Evolutionary conservation across 2,329 filamentous ascomycete genomes (phyloP), one percentile per base, ranked within the genome.

Genomic region (Arthrobotrys conoides): DNA sequence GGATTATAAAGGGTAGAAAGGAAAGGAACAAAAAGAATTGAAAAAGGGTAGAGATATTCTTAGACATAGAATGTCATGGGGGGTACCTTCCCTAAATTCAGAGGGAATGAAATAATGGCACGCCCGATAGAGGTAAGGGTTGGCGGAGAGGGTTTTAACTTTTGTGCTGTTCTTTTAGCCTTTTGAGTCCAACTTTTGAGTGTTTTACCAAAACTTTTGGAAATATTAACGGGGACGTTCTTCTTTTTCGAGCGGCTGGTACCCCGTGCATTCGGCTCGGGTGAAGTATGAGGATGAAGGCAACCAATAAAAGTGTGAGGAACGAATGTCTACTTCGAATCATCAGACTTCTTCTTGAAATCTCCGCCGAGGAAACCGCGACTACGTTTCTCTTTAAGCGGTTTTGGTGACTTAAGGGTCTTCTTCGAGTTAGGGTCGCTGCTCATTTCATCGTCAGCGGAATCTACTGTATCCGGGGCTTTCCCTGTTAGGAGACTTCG

Each of bases 311-410:
- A 22, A 33, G 55, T n/a, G 18, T 22, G 46, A 57, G 63, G 27
- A 30, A 69, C 16, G 27, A 71, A 67, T 33, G 30, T 64, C 68
- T 78, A 78, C 64, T 72, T 78, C 51, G 68, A 53, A 18, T 78
- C 75, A 5, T 78, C 75, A 30, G 75, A 59, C 63, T 44, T 72
- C 57, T 78, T 78, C 38, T 64, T 55, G 46, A 70, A 78, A 20
- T 78, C 75, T 8, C 68, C 63, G 12, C 63, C 38, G n/a, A 78
- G 68, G 27, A 78, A 72, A 8, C 51, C 71, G n/a, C 75, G 75
- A 38, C 75, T 78, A 38, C 61, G 71, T n/a, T 78, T 78, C 38
- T 78, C 75, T 24, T 72, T 72, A 8, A 78, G 55, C 2, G 75
- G 63, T 18, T 72, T 78, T 18, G 66, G 68, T 18, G 73, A 63